Conservation (phyloP, 2,329 filamentous ascomycete genomes). For the Alternaria incomplexa region DNA sequence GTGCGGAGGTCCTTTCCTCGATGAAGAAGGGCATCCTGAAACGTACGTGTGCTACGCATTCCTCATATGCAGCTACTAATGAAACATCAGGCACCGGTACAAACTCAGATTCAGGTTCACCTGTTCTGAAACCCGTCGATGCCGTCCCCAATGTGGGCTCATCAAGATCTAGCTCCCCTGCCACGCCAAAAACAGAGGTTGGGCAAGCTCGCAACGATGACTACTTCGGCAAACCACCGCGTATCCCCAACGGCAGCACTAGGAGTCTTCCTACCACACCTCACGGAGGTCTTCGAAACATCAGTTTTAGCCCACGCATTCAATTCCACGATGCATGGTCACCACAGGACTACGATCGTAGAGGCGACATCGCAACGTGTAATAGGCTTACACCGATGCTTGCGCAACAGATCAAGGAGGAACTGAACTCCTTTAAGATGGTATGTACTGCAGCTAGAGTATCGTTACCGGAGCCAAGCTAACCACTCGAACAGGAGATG, state of each 20-base stretch:
- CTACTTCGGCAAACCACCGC: constrained; percentile 82
- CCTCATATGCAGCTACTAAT: constrained; percentile 23
- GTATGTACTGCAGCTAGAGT: constrained; percentile 57
- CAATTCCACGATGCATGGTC: constrained; percentile 98
- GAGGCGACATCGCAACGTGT: constrained; percentile 96
- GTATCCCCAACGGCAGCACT: constrained; percentile 71
- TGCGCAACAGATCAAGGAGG: constrained; percentile 98
- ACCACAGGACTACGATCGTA: constrained; percentile 91
- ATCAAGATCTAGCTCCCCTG: constrained; percentile 83
- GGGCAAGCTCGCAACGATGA: constrained; percentile 67
- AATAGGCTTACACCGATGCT: constrained; percentile 96
- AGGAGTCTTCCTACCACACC: constrained; percentile 84
- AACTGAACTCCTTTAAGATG: constrained; percentile 99
- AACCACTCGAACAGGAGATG: constrained; percentile 79
- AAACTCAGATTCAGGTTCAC: constrained; percentile 71
- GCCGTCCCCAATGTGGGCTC: constrained; percentile 72
- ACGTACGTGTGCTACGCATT: constrained; percentile 60
- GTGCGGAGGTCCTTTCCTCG: constrained; percentile 87
- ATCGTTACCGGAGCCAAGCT: constrained; percentile 38
- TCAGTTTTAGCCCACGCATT: constrained; percentile 86
- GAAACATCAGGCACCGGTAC: constrained; percentile 50
- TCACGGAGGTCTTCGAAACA: constrained; percentile 66
- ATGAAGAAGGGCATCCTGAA: constrained; percentile 97
- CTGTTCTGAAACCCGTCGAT: constrained; percentile 69
- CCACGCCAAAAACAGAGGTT: constrained; percentile 79